phyloP scores from a whole-genome alignment of 2,329 filamentous ascomycete genomes.

The Aspergillus sp. region DNA sequence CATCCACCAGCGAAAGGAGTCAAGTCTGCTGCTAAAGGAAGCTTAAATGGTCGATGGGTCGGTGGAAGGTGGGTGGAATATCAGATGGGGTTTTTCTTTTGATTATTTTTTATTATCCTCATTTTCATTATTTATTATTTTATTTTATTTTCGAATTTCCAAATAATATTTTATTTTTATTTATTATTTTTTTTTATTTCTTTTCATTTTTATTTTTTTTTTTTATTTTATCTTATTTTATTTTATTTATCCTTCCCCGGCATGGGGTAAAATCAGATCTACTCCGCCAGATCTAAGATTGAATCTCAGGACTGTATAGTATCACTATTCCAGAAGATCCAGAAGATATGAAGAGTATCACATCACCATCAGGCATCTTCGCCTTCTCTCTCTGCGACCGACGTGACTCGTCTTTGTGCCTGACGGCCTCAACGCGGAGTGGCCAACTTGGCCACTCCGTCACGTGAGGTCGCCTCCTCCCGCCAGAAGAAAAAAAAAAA shows the following conservation, averaged over 20 bases:
- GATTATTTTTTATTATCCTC: constrained; percentile 12
- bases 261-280: too few relatives aligned
- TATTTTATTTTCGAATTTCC: constrained; percentile 10
- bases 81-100: not conserved
- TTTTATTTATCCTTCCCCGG: not conserved
- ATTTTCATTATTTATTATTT: constrained; percentile 14
- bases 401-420: constrained; percentile 1
- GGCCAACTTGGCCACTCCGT: constrained; percentile 12
- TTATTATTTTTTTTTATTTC: not conserved
- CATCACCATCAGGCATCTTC: too few relatives aligned
- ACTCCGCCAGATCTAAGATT: too few relatives aligned
- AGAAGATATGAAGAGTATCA: too few relatives aligned
- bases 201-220: constrained; percentile 10
- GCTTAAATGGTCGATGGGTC: too few relatives aligned
- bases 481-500: constrained; percentile 10
- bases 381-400: not conserved
- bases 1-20: too few relatives aligned
- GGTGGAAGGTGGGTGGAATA: too few relatives aligned
- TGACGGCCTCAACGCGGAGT: constrained; percentile 8
- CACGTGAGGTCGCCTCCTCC: constrained; percentile 16
- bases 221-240: not conserved
- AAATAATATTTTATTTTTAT: constrained; percentile 21
- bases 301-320: too few relatives aligned
- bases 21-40: too few relatives aligned
- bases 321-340: too few relatives aligned